Percentiles rank a stretch among this genome's conserved stretches.
These are phyloP conservation scores for Ustilago sp. DNA, from an alignment of 1,284 basidiomycete species.

Conservation along the genomic window DNA sequence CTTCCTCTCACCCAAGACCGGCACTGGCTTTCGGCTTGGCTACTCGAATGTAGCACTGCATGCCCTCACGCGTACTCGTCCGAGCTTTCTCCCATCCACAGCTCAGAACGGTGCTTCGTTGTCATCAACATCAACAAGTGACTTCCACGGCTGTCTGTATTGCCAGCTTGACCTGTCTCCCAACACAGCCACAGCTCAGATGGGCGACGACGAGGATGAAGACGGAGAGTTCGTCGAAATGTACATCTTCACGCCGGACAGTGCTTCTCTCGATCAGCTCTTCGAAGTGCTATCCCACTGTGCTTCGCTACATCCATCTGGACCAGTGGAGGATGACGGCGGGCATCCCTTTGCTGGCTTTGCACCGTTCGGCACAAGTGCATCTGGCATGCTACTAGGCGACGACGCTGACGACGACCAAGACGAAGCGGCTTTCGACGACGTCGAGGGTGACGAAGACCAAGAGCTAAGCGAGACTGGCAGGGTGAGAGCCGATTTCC, in stretches of 20 bases:
- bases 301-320: slow-evolving; percentile 84
- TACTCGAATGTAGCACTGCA: slow-evolving; percentile 65
- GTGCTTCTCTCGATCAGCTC: slow-evolving; percentile 79
- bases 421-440: slow-evolving; percentile 76
- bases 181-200: slow-evolving; percentile 33
- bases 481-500: slow-evolving; percentile 92
- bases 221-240: slow-evolving; percentile 54
- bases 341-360: slow-evolving; percentile 63
- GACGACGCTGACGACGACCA: slow-evolving; percentile 72
- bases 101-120: slow-evolving; percentile 14
- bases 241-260: slow-evolving; percentile 55
- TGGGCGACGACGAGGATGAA: slow-evolving; percentile 55
- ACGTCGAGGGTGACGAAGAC: slow-evolving; percentile 71
- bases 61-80: slow-evolving; percentile 61
- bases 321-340: slow-evolving; percentile 73
- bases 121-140: neutral
- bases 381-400: slow-evolving; percentile 61
- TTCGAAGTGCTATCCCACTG: slow-evolving; percentile 89
- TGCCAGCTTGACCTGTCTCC: slow-evolving; percentile 65
- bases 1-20: slow-evolving; percentile 39
- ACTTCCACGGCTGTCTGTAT: slow-evolving; percentile 58
- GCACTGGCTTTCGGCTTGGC: slow-evolving; percentile 54
- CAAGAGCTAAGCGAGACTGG: slow-evolving; percentile 81
- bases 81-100: slow-evolving; percentile 30
- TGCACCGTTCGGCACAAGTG: slow-evolving; percentile 62